Evolutionary conservation across 768 basidiomycete species (phyloP), one percentile per base, ranked within the genome.

Genomic region (Macrolepiota fuliginosa): DNA sequence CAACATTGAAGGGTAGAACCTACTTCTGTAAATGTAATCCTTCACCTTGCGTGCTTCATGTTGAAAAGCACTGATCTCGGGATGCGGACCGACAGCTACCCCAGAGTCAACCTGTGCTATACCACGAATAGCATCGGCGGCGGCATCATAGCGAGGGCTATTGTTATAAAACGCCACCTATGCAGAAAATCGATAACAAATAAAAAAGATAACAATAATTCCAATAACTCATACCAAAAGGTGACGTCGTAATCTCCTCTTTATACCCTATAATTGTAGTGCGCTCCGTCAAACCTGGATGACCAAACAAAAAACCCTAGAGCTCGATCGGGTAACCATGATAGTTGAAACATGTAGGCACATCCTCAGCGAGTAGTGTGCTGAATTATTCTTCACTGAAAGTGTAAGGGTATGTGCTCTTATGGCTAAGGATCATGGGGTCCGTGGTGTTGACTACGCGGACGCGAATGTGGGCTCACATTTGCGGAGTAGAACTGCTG

Each of bases 391-490:
- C 81, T 27, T 81, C 74, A 65, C 72, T 78, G 61, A 95, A 76
- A 1, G 90, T 80, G 66, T 94, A 92, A 7, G 93, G 92, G 69
- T 95, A 92, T 11, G 80, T 74, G 56, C 89, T 90, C n/a, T 69
- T 71, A 4, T 81, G 77, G 29, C 84, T 83, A 46, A 97, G 82
- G 61, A 95, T 88, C 85, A 97, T 89, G 49, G 96, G 79, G 68
- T 96, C 94, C 1, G 92, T 91, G 62, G 96, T 88, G 65, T 96
- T 96, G 61, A 96, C 86, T 60, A 96, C 90, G 19, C 92, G 86
- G 6, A 93, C 87, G 39, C 94, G 88, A 27, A 97, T 81, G 9
- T 81, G 80, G 1, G 91, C 87, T n/a, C 79, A 78, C 83, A 74
- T 68, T 85, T 84, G 67, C 89, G 87, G 25, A 96, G 83, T 22